A percentile compares a stretch with the other conserved stretches of the same genome.
These are phyloP conservation scores for Boletus subluridellus DNA, from an alignment of 1,284 basidiomycete genomes.

Conservation along the genomic window DNA sequence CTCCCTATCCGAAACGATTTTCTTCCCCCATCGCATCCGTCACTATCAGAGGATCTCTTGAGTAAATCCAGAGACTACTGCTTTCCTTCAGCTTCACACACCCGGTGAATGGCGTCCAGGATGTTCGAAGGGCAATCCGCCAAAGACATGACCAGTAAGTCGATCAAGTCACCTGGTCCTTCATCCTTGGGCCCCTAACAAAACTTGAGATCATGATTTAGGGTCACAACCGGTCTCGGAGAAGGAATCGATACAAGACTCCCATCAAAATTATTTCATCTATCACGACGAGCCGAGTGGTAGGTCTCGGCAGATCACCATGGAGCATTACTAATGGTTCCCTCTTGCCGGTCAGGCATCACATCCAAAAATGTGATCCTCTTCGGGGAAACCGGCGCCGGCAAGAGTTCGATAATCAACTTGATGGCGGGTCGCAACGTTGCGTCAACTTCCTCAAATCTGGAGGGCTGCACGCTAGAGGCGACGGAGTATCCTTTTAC, in stretches of 20 bases:
- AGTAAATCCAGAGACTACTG: neutral
- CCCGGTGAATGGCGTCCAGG: neutral
- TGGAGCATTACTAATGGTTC: neutral
- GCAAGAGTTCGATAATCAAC: too few relatives aligned
- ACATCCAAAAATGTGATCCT: too few relatives aligned
- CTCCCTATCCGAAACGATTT: neutral
- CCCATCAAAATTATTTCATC: neutral
- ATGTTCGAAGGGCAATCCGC: neutral
- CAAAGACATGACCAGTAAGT: neutral
- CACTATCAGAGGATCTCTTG: neutral
- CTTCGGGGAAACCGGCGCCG: too few relatives aligned
- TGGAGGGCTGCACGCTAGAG: too few relatives aligned
- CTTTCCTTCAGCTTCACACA: neutral
- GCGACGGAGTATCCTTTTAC: too few relatives aligned
- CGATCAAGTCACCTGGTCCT: neutral
- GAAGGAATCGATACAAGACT: neutral
- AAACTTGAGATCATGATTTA: neutral
- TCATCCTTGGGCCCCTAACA: neutral
- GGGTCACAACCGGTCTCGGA: neutral
- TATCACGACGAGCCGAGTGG: neutral
- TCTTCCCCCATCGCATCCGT: neutral
- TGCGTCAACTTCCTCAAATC: too few relatives aligned
- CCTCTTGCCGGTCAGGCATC: neutral
- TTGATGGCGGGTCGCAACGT: too few relatives aligned
- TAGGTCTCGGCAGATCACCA: neutral